Base-by-base conservation (phyloP, 2,329 filamentous ascomycete species). In the Pseudogymnoascus verrucosus region DNA sequence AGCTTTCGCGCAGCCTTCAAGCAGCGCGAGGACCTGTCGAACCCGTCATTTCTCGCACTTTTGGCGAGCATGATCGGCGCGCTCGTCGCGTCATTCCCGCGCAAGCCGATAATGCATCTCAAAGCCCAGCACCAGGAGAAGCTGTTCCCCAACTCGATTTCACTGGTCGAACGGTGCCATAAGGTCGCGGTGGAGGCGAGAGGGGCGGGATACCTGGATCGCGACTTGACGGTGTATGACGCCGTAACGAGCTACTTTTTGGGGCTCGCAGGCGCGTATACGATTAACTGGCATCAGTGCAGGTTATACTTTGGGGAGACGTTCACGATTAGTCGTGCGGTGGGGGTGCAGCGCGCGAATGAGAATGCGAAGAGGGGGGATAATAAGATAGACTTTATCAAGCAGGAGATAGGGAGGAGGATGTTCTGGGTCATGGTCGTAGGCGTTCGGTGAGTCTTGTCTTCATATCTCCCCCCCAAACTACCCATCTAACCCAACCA, bases 371-470 rank as follows among this genome's bases (percentile, higher is more conserved):
- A 44, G 66, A 66, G n/a, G 54, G 63, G 44, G 23, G 63, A 42
- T 39, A 37, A 14, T 44, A 51, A 40, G 64, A 62, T 89, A 65
- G 87, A 90, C 69, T 87, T 88, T 60, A 83, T 92, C 61, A 86
- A 87, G 70, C 85, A 88, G 70, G 88, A 92, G 74, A 83, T 90
- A 57, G 85, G 88, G 57, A 89, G 89, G 72, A 84, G 89, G 66
- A 87, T 96, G 42, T 96, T 96, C 74, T 96, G 92, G 87, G 88
- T 90, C 21, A 82, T 92, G 68, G 86, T 95, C 66, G 84, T 92
- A 4, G 88, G 88, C 36, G 84, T 90, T 65, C 82, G 87, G 83
- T 87, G 76, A 67, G 78, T 71, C 21, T 14, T 7, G 44, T 62
- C 40, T 7, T n/a, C n/a, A 11, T 51, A 51, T 36, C 47, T 26